phyloP scores from a whole-genome alignment of 2,329 filamentous ascomycete genomes.

The Trichoderma sp. region DNA sequence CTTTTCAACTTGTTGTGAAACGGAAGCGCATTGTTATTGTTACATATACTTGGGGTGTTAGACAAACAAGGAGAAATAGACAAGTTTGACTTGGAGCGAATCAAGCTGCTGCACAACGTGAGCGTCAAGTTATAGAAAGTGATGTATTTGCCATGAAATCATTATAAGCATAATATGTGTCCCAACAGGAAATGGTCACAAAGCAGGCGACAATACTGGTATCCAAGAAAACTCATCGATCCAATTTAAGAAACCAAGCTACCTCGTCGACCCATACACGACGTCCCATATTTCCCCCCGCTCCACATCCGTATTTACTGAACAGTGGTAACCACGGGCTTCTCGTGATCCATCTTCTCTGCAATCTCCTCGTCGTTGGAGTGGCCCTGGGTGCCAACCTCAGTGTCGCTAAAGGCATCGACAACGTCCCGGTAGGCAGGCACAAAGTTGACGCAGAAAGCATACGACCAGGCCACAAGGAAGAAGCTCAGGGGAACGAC shows the following conservation, averaged over 20 bases:
- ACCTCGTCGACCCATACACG: neutral
- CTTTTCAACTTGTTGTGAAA: neutral
- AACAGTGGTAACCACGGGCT: constrained; percentile 10
- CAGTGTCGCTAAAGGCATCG: constrained; percentile 52
- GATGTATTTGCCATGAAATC: constrained; percentile 7
- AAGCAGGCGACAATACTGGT: neutral
- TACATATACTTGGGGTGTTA: neutral
- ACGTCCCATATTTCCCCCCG: neutral
- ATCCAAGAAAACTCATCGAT: constrained; percentile 1
- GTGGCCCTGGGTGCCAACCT: constrained; percentile 39
- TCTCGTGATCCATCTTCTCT: constrained; percentile 14
- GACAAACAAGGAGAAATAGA: neutral
- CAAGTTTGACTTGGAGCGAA: neutral
- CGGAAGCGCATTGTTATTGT: neutral
- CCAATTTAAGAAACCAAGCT: neutral
- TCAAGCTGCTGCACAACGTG: neutral
- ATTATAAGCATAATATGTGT: constrained; percentile 6
- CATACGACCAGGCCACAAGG: constrained; percentile 53
- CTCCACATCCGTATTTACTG: neutral
- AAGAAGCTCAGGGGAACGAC: constrained; percentile 62
- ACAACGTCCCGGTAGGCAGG: constrained; percentile 60
- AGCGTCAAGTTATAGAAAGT: neutral
- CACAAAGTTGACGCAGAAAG: constrained; percentile 62
- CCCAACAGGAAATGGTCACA: neutral
- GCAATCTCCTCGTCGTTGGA: constrained; percentile 30